Evolutionary conservation across 1,284 basidiomycete species (phyloP), one percentile per base, ranked within the genome.

Genomic region (Fistulinella staudtii): DNA sequence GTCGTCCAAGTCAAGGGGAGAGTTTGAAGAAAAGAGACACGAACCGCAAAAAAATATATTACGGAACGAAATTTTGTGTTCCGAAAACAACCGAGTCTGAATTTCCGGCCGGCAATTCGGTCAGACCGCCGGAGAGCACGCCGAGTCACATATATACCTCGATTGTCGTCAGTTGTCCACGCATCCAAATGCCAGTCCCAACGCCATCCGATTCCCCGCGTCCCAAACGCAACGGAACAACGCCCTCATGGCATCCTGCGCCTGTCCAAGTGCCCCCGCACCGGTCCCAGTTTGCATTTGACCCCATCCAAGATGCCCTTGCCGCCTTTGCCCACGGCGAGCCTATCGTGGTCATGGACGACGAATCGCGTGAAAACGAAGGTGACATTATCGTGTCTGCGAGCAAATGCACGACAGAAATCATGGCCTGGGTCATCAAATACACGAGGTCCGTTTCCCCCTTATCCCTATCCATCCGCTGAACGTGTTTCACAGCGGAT

Each of bases 371-470:
- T 51, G 93, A 97, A 72, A 97, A 96, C 63, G 93, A 97, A 65
- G 93, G 93, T 3, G 93, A 97, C 67, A 70, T 97, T 49, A 90
- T 96, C 61, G 85, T 92, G 58, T 81, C 93, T 13, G 93, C 81
- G 1, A 74, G 74, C 33, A 79, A 82, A 47, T 82, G 89, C 53
- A 93, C 93, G 17, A 91, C 91, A 0, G 89, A 96, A 68, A 91
- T 95, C 59, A 97, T 99, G 95, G 96, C 96, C 1, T 99, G 93
- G 92, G 90, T 99, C 78, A 93, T 99, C 65, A 85, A 87, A 63
- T 86, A 95, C 69, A 92, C 91, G 1, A 95, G 91, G 93, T 93
- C 51, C 47, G 80, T 20, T 67, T 11, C 4, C 8, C 36, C 33
- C 8, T 21, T 30, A 31, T 27, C 8, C 14, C 8, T 8, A 36